phyloP scores from a whole-genome alignment of 2,329 filamentous ascomycete genomes.

The Sporothrix euskadiensis region DNA sequence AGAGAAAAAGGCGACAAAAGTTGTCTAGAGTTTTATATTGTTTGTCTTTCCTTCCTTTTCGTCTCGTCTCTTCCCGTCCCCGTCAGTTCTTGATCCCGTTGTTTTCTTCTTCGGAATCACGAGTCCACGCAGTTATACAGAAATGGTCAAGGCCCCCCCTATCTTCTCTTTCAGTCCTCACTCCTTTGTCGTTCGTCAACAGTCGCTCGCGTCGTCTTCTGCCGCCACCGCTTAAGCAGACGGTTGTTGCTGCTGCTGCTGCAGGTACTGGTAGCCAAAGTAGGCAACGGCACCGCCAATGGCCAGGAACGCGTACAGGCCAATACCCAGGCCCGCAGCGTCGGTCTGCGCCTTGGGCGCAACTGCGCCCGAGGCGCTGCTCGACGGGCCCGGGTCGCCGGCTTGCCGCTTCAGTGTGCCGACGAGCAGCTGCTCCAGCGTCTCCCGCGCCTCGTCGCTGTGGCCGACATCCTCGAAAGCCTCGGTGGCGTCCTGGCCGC shows the following conservation, averaged over 20 bases:
- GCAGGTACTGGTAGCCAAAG: slow-evolving; percentile 81
- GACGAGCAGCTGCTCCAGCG: slow-evolving; percentile 74
- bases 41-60: background rate
- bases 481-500: slow-evolving; percentile 92
- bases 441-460: slow-evolving; percentile 96
- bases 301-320: slow-evolving; percentile 78
- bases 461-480: slow-evolving; percentile 99
- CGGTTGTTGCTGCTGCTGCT: slow-evolving; percentile 49
- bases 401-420: slow-evolving; percentile 78
- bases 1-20: background rate
- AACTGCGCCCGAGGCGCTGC: slow-evolving; percentile 53
- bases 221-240: slow-evolving; percentile 5
- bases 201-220: background rate
- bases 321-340: slow-evolving; percentile 66
- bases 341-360: slow-evolving; percentile 51
- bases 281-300: slow-evolving; percentile 76
- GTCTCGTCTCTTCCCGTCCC: background rate
- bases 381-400: slow-evolving; percentile 72
- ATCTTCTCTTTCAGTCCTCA: background rate
- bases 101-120: background rate
- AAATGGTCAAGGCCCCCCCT: background rate
- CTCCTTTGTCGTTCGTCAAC: background rate
- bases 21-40: slow-evolving; percentile 4
- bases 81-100: background rate
- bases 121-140: background rate